Conservation (phyloP, 371 early-diverging fungal genomes). For the Phascolomyces articulosus region DNA sequence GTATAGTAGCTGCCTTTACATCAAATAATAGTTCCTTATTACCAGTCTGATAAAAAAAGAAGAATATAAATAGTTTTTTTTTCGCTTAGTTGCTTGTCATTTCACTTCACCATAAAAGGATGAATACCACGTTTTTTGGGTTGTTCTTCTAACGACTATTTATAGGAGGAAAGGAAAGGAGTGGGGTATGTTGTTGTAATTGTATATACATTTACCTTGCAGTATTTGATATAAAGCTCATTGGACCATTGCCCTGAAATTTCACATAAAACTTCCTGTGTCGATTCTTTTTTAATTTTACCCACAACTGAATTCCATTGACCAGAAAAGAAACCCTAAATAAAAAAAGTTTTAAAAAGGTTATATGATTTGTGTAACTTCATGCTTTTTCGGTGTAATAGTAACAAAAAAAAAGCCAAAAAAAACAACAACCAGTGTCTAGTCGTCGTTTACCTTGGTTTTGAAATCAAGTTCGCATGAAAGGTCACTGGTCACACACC, state of each 20-base stretch:
- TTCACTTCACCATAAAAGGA: background rate
- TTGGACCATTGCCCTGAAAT: slow-evolving; percentile 89
- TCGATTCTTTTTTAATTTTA: slow-evolving; percentile 80
- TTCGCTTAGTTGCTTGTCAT: too few species aligned
- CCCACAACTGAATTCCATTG: slow-evolving; percentile 82
- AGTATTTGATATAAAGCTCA: slow-evolving; percentile 57
- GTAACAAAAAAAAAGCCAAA: too few species aligned
- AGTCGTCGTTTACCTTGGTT: slow-evolving; percentile 70
- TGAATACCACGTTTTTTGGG: background rate
- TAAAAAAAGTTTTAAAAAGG: too few species aligned
- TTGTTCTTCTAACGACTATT: background rate
- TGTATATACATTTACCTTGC: slow-evolving; percentile 15
- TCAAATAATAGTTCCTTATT: slow-evolving; percentile 70
- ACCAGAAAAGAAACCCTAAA: slow-evolving; percentile 82
- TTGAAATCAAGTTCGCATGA: slow-evolving; percentile 89
- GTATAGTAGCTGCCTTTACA: slow-evolving; percentile 59
- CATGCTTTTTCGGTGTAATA: too few species aligned
- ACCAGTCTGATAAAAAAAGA: slow-evolving; percentile 8
- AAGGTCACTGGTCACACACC: slow-evolving; percentile 77
- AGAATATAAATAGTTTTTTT: too few species aligned
- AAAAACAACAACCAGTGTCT: too few species aligned
- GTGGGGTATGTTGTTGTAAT: too few species aligned
- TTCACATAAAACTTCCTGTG: slow-evolving; percentile 77
- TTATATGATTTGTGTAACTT: too few species aligned
- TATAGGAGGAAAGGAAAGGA: background rate